These are phyloP conservation scores for Adansonia digitata DNA, from an alignment of 345 rosid species.

Conservation along the genomic window DNA sequence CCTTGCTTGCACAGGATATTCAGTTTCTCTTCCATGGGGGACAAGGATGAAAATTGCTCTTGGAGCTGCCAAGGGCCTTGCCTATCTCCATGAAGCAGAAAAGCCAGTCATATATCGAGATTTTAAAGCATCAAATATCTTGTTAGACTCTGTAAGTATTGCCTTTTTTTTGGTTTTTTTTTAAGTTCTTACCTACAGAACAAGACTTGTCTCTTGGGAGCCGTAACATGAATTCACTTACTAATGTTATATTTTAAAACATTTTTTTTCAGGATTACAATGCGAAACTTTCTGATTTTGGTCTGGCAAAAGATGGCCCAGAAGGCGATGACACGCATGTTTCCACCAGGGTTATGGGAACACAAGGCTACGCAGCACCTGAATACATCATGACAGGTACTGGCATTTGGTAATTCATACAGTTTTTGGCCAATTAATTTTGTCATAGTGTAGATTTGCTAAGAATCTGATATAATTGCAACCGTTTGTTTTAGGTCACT, in stretches of 20 bases:
- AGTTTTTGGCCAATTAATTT: neutral
- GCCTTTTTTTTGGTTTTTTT: neutral
- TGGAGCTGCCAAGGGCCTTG: constrained; percentile 95
- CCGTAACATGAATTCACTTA: neutral
- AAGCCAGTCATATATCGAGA: constrained; percentile 91
- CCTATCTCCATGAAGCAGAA: constrained; percentile 74
- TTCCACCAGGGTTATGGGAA: constrained; percentile 90
- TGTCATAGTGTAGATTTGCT: neutral
- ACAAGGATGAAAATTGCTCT: constrained; percentile 86
- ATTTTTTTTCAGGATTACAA: constrained; percentile 55
- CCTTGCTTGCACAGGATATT: constrained; percentile 48
- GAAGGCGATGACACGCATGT: constrained; percentile 95
- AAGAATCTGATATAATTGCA: neutral
- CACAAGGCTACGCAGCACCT: constrained; percentile 95
- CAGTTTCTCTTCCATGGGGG: constrained; percentile 77
- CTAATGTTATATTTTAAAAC: neutral
- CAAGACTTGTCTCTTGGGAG: neutral
- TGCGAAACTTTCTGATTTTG: constrained; percentile 83
- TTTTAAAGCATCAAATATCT: constrained; percentile 85
- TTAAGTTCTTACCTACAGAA: neutral
- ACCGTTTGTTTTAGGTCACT: constrained; percentile 40
- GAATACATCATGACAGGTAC: constrained; percentile 91
- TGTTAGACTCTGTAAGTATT: constrained; percentile 68
- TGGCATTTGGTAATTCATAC: neutral
- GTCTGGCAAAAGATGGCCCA: constrained; percentile 90